A percentile compares a stretch with the other conserved stretches of the same genome.
Conservation (phyloP, 2,329 filamentous ascomycete species). For the Ilyonectria destructans region DNA sequence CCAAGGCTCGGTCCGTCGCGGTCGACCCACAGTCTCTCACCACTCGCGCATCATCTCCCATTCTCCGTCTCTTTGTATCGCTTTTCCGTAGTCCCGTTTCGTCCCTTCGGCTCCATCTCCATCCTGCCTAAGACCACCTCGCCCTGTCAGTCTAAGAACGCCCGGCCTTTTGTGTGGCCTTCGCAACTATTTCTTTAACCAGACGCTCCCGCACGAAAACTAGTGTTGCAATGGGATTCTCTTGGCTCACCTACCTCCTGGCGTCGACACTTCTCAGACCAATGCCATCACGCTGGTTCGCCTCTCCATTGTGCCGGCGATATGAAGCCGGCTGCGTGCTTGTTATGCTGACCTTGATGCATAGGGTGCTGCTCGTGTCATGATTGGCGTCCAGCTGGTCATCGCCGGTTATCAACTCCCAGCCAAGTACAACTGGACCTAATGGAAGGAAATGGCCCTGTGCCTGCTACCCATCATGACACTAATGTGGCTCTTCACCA, state of each 20-base stretch:
- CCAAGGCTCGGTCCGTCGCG: not conserved
- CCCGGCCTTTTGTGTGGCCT: not conserved
- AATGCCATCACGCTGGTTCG: too few species aligned
- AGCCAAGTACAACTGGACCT: conserved; percentile 66
- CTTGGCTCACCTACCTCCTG: not conserved
- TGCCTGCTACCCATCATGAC: conserved; percentile 74
- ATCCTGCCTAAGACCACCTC: not conserved
- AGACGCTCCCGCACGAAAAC: not conserved
- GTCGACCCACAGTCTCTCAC: not conserved
- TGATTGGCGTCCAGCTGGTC: conserved; percentile 75
- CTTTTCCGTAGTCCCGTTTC: not conserved
- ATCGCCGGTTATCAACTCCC: conserved; percentile 76
- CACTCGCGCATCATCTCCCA: not conserved
- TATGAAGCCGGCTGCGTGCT: too few species aligned
- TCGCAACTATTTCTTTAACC: not conserved
- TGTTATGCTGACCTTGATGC: too few species aligned
- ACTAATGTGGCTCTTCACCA: conserved; percentile 74
- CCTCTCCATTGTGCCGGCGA: too few species aligned
- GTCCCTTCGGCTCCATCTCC: not conserved
- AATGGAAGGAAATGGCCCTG: conserved; percentile 69
- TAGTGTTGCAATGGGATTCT: not conserved
- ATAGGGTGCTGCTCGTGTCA: conserved; percentile 68
- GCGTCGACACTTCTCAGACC: too few species aligned
- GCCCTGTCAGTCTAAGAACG: too few species aligned
- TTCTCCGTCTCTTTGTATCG: not conserved